These are phyloP conservation scores for Russula sp. DNA, from an alignment of 768 basidiomycete species.

Conservation along the genomic window DNA sequence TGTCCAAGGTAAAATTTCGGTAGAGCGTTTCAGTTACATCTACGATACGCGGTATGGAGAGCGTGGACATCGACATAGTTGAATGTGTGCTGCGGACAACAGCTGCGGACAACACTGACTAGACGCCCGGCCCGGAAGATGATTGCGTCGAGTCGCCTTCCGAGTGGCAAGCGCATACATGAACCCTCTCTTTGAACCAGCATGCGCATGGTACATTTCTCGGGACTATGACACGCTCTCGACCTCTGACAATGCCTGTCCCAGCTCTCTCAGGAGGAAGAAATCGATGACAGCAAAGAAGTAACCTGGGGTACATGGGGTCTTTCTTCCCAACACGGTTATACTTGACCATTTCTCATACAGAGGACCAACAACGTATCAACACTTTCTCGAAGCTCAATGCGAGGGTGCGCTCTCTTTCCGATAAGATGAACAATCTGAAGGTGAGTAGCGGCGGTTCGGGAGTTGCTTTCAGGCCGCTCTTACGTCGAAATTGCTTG, in stretches of 20 bases:
- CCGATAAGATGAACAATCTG: constrained; percentile 62
- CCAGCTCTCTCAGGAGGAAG: constrained; percentile 71
- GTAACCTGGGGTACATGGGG: constrained; percentile 72
- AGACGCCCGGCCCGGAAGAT: background rate
- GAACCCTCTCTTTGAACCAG: constrained; percentile 23
- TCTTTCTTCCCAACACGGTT: background rate
- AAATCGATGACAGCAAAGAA: constrained; percentile 64
- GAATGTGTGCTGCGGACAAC: too few species aligned
- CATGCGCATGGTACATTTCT: constrained; percentile 48
- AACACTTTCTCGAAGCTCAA: constrained; percentile 90
- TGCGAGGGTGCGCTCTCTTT: constrained; percentile 60
- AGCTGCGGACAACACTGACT: background rate
- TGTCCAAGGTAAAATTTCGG: constrained; percentile 29
- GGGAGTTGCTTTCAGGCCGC: background rate
- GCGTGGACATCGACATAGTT: constrained; percentile 8
- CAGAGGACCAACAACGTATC: constrained; percentile 81
- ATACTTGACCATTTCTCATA: background rate
- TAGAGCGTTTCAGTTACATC: background rate
- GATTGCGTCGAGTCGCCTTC: too few species aligned
- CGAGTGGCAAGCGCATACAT: background rate
- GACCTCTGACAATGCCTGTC: background rate
- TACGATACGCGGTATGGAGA: constrained; percentile 13
- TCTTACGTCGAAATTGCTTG: background rate
- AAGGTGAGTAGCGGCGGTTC: constrained; percentile 46
- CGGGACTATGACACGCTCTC: background rate